These are phyloP conservation scores for Ogataea wickerhamii DNA, from an alignment of 805 yeast genomes.

Conservation along the genomic window DNA sequence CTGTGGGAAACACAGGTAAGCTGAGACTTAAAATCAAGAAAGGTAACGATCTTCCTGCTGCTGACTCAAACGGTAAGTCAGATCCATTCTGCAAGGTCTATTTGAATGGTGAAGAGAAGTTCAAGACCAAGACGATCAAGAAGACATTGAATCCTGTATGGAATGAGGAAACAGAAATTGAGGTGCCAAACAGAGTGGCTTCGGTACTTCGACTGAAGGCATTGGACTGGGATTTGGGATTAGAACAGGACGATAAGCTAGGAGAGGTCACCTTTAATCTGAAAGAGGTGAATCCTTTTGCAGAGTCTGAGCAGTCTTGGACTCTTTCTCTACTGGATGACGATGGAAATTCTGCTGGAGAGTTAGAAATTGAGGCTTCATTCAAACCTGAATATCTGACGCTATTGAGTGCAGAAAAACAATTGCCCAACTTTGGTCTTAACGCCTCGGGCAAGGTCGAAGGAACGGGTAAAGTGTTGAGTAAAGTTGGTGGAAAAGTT, in stretches of 20 bases:
- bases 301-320: conserved; percentile 41
- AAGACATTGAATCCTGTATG: conserved; percentile 88
- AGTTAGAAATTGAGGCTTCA: conserved; percentile 50
- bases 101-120: conserved; percentile 60
- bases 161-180: conserved; percentile 65
- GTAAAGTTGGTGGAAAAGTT: conserved; percentile 51
- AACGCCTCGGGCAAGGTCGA: conserved; percentile 47
- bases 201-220: conserved; percentile 56
- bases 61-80: conserved; percentile 89
- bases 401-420: conserved; percentile 37
- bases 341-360: conserved; percentile 59
- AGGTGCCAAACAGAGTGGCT: conserved; percentile 58
- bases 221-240: conserved; percentile 92
- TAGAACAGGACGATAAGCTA: conserved; percentile 76
- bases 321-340: conserved; percentile 50
- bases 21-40: conserved; percentile 56
- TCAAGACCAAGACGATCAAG: conserved; percentile 76
- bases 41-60: conserved; percentile 71
- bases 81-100: conserved; percentile 82
- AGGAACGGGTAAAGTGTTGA: conserved; percentile 40
- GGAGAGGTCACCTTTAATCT: conserved; percentile 63
- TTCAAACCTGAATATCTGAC: conserved; percentile 71
- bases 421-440: conserved; percentile 36
- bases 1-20: conserved; percentile 70
- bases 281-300: conserved; percentile 56